Evolutionary conservation across 495 filamentous ascomycete genomes (phyloP), one percentile per base, ranked within the genome.

Genomic region (Hypoxylon crocopeplum): DNA sequence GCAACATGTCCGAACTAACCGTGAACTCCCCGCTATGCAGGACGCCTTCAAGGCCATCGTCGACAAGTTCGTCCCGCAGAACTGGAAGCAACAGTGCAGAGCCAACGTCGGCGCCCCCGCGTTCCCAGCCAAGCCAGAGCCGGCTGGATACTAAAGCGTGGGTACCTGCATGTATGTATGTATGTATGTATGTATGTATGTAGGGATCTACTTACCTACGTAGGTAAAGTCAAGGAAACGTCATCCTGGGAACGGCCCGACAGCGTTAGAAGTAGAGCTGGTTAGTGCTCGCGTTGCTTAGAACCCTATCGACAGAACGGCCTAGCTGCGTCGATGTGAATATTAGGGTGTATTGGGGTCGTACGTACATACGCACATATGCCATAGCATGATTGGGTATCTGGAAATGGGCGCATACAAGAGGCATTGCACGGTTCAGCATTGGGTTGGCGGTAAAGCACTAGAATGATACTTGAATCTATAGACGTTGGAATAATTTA

Each of bases 1-100:
- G 24, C 4, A 27, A 27, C 24, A 27, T 3, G 5, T 17, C 11
- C n/a, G 1, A 41, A 34, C 57, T 69, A 19, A 67, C 44, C 24
- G 5, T 22, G n/a, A 2, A 13, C 20, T 10, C 12, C 11, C 34
- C 30, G 51, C 19, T 17, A 12, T 44, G 10, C 53, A 90, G 88
- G 84, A 89, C 39, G 87, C 94, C 1, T 98, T 98, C 82, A 98
- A 97, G 72, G 76, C 81, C 42, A 90, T 97, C 59, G 89, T 93
- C 13, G 92, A 96, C 72, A 91, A 91, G 61, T 94, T 91, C 68
- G 93, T 90, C 4, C 94, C 94, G 0, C 72, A 76, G 41, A 82
- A 88, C 66, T 97, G 91, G 93, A 88, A 83, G 65, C 68, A 79
- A 40, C 86, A 89, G 39, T 98, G 94, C 70, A 69, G 77, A 12